phyloP scores from a whole-genome alignment of 768 basidiomycete genomes.

The Pholiota molesta region DNA sequence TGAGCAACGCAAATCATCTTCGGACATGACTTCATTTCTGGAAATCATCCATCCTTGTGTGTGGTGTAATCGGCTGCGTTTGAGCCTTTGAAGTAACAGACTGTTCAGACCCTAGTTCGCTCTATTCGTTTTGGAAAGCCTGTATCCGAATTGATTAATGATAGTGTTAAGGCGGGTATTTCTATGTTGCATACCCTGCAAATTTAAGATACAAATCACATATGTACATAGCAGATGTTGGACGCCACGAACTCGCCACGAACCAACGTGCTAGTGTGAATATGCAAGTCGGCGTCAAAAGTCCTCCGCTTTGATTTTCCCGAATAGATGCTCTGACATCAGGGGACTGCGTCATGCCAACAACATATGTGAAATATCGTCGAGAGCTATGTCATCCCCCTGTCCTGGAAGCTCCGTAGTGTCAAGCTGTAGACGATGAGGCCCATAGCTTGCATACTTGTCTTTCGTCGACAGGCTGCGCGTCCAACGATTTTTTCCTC shows the following conservation, averaged over 20 bases:
- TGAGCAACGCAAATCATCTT: neutral
- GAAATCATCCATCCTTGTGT: neutral
- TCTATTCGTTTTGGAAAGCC: neutral
- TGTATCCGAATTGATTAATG: neutral
- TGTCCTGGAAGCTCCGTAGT: neutral
- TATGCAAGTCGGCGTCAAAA: slow-evolving; percentile 20
- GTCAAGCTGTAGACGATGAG: neutral
- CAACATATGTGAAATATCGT: neutral
- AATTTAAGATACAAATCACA: neutral
- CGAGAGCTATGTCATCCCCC: neutral
- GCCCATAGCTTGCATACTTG: neutral
- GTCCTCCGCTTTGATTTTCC: slow-evolving; percentile 19
- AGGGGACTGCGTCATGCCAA: slow-evolving; percentile 6
- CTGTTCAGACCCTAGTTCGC: neutral
- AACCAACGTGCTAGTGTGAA: slow-evolving; percentile 13
- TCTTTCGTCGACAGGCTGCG: neutral
- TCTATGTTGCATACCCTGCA: neutral
- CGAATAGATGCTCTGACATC: slow-evolving; percentile 11
- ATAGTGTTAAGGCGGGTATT: neutral
- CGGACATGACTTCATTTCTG: neutral
- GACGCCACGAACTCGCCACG: neutral
- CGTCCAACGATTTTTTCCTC: slow-evolving; percentile 16
- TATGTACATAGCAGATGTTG: slow-evolving; percentile 1
- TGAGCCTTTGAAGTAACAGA: neutral
- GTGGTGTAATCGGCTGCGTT: neutral